phyloP scores from a whole-genome alignment of 257 asterid genomes.

The Fraxinus cuspidata region DNA sequence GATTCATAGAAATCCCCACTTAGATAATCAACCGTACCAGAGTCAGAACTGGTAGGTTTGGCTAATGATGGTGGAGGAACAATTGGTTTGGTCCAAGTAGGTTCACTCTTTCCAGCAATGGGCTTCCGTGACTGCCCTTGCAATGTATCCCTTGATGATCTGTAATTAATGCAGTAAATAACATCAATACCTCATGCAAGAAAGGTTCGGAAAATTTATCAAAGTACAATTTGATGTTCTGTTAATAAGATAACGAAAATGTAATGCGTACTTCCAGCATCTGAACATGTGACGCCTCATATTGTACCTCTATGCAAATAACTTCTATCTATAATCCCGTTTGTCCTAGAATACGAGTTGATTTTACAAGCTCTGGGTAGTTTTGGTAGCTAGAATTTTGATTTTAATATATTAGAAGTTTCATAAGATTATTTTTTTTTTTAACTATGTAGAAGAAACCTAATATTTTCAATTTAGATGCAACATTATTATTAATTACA shows the following conservation, averaged over 20 bases:
- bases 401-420: neutral
- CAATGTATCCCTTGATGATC: conserved; percentile 74
- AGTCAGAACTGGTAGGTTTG: conserved; percentile 51
- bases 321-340: neutral
- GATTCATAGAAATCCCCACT: conserved; percentile 78
- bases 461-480: no score
- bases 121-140: conserved; percentile 66
- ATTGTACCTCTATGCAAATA: neutral
- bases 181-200: neutral
- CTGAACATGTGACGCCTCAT: neutral
- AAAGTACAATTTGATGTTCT: neutral
- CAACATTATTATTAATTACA: no score
- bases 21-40: conserved; percentile 66
- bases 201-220: neutral
- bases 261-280: neutral
- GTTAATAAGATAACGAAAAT: neutral
- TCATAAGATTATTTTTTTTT: no score
- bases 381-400: neutral
- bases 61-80: conserved; percentile 80
- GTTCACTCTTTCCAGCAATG: conserved; percentile 38
- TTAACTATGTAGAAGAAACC: no score
- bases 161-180: conserved; percentile 31
- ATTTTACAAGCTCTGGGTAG: neutral
- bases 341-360: neutral
- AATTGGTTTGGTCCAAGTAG: conserved; percentile 43